phyloP scores from a whole-genome alignment of 768 basidiomycete genomes.

The Phanerodontia chrysosporium region DNA sequence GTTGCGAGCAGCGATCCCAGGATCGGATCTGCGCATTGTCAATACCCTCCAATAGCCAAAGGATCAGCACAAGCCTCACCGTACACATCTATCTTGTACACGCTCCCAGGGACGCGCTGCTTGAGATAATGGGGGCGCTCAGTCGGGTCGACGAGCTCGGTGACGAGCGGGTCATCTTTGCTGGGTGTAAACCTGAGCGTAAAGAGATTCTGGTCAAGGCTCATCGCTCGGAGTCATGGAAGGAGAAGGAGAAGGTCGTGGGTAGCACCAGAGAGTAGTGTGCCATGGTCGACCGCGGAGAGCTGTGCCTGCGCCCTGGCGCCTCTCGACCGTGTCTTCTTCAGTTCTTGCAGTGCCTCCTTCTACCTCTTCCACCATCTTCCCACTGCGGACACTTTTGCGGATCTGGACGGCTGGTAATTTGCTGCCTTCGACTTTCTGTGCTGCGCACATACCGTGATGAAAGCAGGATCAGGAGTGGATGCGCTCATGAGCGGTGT shows the following conservation, averaged over 20 bases:
- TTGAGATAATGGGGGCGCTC: constrained; percentile 72
- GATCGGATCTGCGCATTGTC: constrained; percentile 51
- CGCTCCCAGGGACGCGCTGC: constrained; percentile 46
- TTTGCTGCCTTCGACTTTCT: too few species aligned
- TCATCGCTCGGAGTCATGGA: constrained; percentile 41
- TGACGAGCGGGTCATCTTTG: constrained; percentile 51
- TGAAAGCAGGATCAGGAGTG: too few species aligned
- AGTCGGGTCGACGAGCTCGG: constrained; percentile 66
- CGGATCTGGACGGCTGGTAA: too few species aligned
- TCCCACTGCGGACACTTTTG: background rate
- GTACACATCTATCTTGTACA: constrained; percentile 65
- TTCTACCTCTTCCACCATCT: background rate
- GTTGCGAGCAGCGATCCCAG: constrained; percentile 69
- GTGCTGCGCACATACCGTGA: too few species aligned
- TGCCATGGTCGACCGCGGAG: too few species aligned
- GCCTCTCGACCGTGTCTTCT: background rate
- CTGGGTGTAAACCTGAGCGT: constrained; percentile 65
- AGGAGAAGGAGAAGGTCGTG: background rate
- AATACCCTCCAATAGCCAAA: background rate
- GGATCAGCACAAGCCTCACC: constrained; percentile 44
- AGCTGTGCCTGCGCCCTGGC: background rate
- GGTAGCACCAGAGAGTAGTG: background rate
- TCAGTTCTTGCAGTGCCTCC: constrained; percentile 1
- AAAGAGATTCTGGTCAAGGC: constrained; percentile 82
- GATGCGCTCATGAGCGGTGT: background rate